phyloP scores from a whole-genome alignment of 768 basidiomycete genomes.

The Tricholoma flavovirens region DNA sequence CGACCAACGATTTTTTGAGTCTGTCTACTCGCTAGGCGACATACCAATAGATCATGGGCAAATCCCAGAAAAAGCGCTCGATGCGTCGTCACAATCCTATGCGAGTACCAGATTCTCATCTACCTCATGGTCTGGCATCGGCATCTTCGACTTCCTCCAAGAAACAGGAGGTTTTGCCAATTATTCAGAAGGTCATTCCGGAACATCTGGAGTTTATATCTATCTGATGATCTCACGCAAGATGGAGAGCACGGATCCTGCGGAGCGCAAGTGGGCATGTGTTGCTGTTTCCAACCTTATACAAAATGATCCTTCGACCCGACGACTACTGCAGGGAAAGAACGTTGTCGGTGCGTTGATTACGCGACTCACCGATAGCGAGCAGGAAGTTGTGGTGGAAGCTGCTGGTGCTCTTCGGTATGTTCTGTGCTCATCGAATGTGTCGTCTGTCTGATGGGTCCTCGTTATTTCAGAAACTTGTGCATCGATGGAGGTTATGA shows the following conservation, averaged over 20 bases:
- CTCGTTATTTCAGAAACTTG: slow-evolving; percentile 57
- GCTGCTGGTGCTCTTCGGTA: slow-evolving; percentile 85
- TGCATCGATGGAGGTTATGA: slow-evolving; percentile 95
- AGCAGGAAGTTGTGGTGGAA: slow-evolving; percentile 89
- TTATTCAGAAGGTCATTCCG: slow-evolving; percentile 76
- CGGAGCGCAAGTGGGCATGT: slow-evolving; percentile 92
- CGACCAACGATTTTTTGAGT: not conserved
- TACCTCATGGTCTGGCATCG: slow-evolving; percentile 75
- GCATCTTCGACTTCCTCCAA: slow-evolving; percentile 71
- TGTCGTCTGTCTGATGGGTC: not conserved
- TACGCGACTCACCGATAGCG: slow-evolving; percentile 78
- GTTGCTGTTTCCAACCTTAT: slow-evolving; percentile 95
- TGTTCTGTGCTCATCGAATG: slow-evolving; percentile 16
- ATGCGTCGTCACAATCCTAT: slow-evolving; percentile 91
- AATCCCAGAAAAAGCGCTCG: slow-evolving; percentile 81
- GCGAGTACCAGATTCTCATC: slow-evolving; percentile 88
- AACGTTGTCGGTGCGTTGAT: slow-evolving; percentile 86
- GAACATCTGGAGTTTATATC: not conserved
- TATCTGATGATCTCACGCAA: slow-evolving; percentile 21
- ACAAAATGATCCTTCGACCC: slow-evolving; percentile 90
- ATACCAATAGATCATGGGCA: slow-evolving; percentile 59
- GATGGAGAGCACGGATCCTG: slow-evolving; percentile 72
- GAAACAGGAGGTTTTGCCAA: slow-evolving; percentile 75
- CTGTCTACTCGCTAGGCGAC: not conserved
- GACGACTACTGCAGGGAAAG: slow-evolving; percentile 84